phyloP scores from a whole-genome alignment of 306 rosid species.

The Cucurbita maxima region DNA sequence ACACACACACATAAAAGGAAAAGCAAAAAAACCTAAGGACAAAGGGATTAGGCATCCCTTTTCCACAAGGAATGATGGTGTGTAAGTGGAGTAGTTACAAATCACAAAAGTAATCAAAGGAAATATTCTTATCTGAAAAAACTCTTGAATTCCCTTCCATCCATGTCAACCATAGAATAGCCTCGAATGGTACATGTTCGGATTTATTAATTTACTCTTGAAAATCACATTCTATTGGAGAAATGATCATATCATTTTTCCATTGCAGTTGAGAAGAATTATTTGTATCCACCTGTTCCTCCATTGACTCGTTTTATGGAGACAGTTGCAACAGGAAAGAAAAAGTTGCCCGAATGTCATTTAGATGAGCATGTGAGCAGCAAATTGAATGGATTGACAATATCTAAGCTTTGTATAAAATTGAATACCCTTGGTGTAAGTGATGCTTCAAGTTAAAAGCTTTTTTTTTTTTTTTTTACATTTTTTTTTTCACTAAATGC shows the following conservation, averaged over 20 bases:
- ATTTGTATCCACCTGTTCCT: conserved; percentile 35
- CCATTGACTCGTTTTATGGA: conserved; percentile 40
- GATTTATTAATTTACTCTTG: not conserved
- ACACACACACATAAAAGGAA: not conserved
- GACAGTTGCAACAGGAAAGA: conserved; percentile 19
- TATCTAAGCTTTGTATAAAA: conserved; percentile 33
- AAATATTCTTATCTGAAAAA: not conserved
- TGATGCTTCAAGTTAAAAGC: conserved; percentile 2
- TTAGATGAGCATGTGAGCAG: conserved; percentile 27
- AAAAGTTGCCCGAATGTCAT: conserved; percentile 24
- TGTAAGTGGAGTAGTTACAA: not conserved
- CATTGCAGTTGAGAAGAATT: conserved; percentile 41
- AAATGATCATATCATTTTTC: not conserved
- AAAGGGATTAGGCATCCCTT: not conserved
- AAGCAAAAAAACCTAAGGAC: not conserved
- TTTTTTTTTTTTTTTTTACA: not conserved
- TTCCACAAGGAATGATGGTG: not conserved
- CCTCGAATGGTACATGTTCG: not conserved
- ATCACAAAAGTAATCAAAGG: not conserved
- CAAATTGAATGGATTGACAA: conserved; percentile 26
- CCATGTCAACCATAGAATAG: not conserved
- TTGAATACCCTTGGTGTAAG: conserved; percentile 46
- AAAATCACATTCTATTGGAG: not conserved
- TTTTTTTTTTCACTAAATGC: not conserved
- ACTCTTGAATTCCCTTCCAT: not conserved